Percentiles rank a stretch among this genome's conserved stretches.
phyloP scores from a whole-genome alignment of 1,139 yeast species.

The Yamadazyma sp. region DNA sequence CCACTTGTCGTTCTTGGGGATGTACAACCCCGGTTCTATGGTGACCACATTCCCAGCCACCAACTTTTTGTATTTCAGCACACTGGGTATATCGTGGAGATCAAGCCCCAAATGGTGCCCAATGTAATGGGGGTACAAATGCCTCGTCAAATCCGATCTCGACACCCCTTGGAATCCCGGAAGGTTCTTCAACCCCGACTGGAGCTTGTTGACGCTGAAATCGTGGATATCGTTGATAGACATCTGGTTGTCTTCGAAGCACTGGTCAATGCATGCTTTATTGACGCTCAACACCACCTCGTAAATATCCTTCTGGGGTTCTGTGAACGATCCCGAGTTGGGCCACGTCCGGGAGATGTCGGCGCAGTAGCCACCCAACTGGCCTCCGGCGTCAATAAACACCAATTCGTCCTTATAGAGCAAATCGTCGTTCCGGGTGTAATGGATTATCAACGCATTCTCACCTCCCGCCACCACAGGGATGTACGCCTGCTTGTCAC shows the following conservation, averaged over 20 bases:
- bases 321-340: conserved; percentile 63
- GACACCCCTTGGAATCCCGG: conserved; percentile 60
- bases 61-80: conserved; percentile 52
- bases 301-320: conserved; percentile 81
- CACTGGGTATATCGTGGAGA: conserved; percentile 78
- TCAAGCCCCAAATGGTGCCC: conserved; percentile 96
- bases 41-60: conserved; percentile 76
- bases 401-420: conserved; percentile 78
- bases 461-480: conserved; percentile 96
- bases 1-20: conserved; percentile 67
- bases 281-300: conserved; percentile 85
- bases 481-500: conserved; percentile 85
- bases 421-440: conserved; percentile 83
- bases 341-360: conserved; percentile 99
- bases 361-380: conserved; percentile 90
- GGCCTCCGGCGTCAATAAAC: conserved; percentile 93
- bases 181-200: conserved; percentile 64
- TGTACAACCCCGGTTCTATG: conserved; percentile 91
- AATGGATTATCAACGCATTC: conserved; percentile 85
- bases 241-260: conserved; percentile 50
- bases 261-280: conserved; percentile 70
- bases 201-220: conserved; percentile 57
- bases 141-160: conserved; percentile 50
- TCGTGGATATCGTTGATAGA: conserved; percentile 80
- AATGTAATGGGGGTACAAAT: conserved; percentile 86